Evolutionary conservation across 768 basidiomycete species (phyloP), one percentile per base, ranked within the genome.

Genomic region (Goffeauzyma gilvescens): DNA sequence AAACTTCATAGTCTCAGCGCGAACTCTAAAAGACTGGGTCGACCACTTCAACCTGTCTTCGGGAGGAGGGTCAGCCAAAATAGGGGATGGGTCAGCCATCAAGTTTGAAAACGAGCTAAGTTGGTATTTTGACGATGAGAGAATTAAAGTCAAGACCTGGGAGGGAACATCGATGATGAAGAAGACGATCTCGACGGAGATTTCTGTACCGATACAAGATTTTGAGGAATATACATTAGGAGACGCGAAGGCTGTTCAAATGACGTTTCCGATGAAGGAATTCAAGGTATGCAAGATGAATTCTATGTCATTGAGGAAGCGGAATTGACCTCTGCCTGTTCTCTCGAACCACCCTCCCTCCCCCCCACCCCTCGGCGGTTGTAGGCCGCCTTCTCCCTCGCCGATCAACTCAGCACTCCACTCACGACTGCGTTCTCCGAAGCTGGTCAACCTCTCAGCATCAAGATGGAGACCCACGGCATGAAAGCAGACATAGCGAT

Each of bases 201-300:
- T 63, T 32, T 55, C 50, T 24, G 52, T 63, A 12, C 50, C 53
- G 33, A 35, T 43, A 17, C 47, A 43, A 13, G 59, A 60, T 27
- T 63, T 63, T 38, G 55, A 56, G 21, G 51, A 58, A 15, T 63
- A 63, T 41, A 46, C 45, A 39, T 43, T 59, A 2, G 38, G 27
- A 22, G 43, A 48, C 7, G 48, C 45, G 5, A 44, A 48, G 14
- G 35, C 55, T 17, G 49, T 63, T 6, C 54, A 55, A 30, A 38
- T 63, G 41, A 59, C 58, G 4, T 45, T 63, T 40, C 62, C 62
- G 9, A 55, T 63, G 55, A 55, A 48, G 32, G 62, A 63, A 43
- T 63, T 63, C 41, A 50, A 56, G 36, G 62, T 63, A 20, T 48
- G 13, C 6, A 22, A 12, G 4, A 13, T 39, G 13, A 30, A 14